phyloP scores from a whole-genome alignment of 2,329 filamentous ascomycete species.

The Aspergillus tanneri region DNA sequence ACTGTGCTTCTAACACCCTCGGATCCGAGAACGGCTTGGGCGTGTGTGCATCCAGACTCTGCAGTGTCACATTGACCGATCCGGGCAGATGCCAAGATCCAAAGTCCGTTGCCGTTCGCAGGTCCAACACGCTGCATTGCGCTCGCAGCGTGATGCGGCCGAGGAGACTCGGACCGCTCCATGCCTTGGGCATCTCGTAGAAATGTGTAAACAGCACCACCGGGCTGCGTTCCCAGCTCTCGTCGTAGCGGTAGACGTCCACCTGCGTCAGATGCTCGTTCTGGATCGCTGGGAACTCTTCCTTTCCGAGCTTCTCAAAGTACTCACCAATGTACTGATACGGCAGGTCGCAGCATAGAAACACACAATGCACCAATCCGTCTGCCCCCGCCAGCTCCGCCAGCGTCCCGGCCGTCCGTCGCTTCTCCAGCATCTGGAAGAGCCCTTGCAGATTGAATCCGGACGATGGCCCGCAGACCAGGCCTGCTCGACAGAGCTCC shows the following conservation, averaged over 20 bases:
- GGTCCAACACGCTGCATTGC: slow-evolving; percentile 45
- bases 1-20: slow-evolving; percentile 45
- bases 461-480: slow-evolving; percentile 62
- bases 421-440: slow-evolving; percentile 51
- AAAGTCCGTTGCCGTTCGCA: slow-evolving; percentile 48
- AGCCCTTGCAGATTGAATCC: slow-evolving; percentile 58
- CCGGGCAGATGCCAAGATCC: slow-evolving; percentile 44
- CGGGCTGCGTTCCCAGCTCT: slow-evolving; percentile 53
- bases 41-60: slow-evolving; percentile 31
- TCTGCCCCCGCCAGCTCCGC: slow-evolving; percentile 45
- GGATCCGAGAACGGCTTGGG: slow-evolving; percentile 51
- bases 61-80: slow-evolving; percentile 48
- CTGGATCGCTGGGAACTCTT: slow-evolving; percentile 51
- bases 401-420: slow-evolving; percentile 49
- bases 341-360: slow-evolving; percentile 63
- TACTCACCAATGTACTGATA: slow-evolving; percentile 64
- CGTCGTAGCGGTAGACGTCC: slow-evolving; percentile 57
- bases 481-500: slow-evolving; percentile 55
- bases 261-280: slow-evolving; percentile 51
- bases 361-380: slow-evolving; percentile 55
- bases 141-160: slow-evolving; percentile 27
- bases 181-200: slow-evolving; percentile 26
- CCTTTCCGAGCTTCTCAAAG: slow-evolving; percentile 54
- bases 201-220: slow-evolving; percentile 42
- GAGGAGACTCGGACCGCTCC: slow-evolving; percentile 22